Conservation (phyloP, 2,329 filamentous ascomycete species). For the Blastomyces emzantsi region DNA sequence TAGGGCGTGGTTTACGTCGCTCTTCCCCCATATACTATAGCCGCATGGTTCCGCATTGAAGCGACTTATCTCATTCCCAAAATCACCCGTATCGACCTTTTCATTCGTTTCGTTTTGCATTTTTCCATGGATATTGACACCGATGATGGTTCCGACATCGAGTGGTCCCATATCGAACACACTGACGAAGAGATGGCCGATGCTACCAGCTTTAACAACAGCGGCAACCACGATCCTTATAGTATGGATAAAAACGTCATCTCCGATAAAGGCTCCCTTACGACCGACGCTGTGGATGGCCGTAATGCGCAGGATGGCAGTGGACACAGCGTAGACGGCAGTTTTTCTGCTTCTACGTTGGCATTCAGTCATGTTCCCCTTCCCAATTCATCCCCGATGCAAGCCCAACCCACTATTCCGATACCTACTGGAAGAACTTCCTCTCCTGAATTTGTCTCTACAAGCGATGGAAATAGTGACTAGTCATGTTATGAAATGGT, state of each 20-base stretch:
- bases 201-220: neutral
- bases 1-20: neutral
- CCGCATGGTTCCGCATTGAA: neutral
- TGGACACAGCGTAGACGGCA: neutral
- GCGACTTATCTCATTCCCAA: neutral
- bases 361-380: conserved; percentile 54
- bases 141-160: neutral
- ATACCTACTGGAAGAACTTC: neutral
- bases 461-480: neutral
- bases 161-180: neutral
- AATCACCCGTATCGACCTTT: neutral
- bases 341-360: conserved; percentile 18
- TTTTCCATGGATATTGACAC: neutral
- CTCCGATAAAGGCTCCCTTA: neutral
- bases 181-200: neutral
- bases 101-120: neutral
- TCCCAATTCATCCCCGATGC: conserved; percentile 50
- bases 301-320: neutral
- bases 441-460: neutral
- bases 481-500: neutral
- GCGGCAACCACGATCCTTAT: neutral
- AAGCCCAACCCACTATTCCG: conserved; percentile 33
- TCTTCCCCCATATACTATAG: neutral
- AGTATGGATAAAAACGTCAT: neutral
- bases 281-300: neutral